Conservation (phyloP, 2,329 filamentous ascomycete genomes). For the Stenocarpella maydis region DNA sequence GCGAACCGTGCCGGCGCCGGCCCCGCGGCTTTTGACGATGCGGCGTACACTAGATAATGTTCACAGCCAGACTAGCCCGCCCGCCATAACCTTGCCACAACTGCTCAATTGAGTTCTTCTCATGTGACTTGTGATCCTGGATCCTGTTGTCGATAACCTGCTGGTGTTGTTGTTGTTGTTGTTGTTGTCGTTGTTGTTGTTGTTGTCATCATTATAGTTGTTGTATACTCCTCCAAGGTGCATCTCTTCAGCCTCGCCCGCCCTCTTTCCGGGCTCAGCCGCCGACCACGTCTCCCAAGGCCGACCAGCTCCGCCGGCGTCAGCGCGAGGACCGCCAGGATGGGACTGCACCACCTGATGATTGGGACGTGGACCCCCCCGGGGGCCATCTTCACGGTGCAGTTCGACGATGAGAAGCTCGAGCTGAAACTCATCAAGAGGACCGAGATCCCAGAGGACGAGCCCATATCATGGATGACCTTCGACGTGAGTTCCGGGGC, state of each 20-base stretch:
- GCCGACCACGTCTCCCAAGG: slow-evolving; percentile 38
- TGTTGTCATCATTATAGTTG: too few species aligned
- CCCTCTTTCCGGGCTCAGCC: slow-evolving; percentile 31
- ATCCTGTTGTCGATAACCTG: not conserved
- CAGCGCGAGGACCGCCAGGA: slow-evolving; percentile 48
- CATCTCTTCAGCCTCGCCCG: slow-evolving; percentile 20
- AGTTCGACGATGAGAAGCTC: slow-evolving; percentile 83
- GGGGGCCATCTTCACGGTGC: slow-evolving; percentile 88
- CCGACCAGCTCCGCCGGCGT: not conserved
- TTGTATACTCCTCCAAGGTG: slow-evolving; percentile 17
- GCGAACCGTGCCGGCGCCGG: slow-evolving; percentile 15
- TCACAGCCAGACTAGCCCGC: not conserved
- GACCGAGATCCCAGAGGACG: slow-evolving; percentile 81
- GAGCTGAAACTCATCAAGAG: slow-evolving; percentile 79
- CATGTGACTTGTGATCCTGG: not conserved
- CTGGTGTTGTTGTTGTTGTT: too few species aligned
- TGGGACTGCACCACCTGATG: slow-evolving; percentile 88
- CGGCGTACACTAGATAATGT: not conserved
- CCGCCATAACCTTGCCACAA: too few species aligned
- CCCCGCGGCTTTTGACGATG: slow-evolving; percentile 18
- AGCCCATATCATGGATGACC: slow-evolving; percentile 94
- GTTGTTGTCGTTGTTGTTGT: too few species aligned
- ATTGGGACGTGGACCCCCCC: slow-evolving; percentile 91
- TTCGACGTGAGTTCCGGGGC: slow-evolving; percentile 71
- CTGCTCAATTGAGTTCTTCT: too few species aligned